Evolutionary conservation across 345 rosid species (phyloP).

Genomic region (Sonneratia caseolaris): DNA sequence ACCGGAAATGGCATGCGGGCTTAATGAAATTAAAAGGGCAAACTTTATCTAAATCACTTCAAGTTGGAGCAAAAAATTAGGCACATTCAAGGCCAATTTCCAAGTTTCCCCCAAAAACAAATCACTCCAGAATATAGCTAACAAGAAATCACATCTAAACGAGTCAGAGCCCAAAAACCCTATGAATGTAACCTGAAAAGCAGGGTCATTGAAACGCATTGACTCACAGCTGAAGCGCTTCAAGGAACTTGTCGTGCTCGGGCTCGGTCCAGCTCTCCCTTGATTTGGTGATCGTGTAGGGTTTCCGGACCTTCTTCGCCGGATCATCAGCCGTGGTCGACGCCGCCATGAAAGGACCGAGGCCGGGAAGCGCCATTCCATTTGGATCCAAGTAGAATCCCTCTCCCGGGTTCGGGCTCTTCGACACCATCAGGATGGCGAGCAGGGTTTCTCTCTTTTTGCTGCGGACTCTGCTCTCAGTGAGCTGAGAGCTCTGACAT

Average conservation of each 20-base stretch:
- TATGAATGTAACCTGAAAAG: too few species aligned
- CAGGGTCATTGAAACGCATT: background rate
- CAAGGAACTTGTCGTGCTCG: constrained; percentile 90
- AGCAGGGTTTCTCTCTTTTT: too few species aligned
- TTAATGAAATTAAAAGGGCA: background rate
- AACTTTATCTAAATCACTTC: background rate
- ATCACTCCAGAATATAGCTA: background rate
- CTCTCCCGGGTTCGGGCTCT: constrained; percentile 46
- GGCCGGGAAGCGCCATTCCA: constrained; percentile 54
- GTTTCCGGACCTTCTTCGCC: constrained; percentile 66
- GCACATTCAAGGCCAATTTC: background rate
- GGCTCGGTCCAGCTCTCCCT: constrained; percentile 96
- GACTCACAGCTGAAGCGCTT: constrained; percentile 81
- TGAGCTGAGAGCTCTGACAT: background rate
- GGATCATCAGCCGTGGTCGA: constrained; percentile 47
- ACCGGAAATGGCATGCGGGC: background rate
- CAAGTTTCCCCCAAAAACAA: background rate
- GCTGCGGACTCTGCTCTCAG: too few species aligned
- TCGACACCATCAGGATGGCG: constrained; percentile 38
- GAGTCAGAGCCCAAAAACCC: too few species aligned
- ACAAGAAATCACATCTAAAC: background rate
- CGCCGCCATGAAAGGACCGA: constrained; percentile 40
- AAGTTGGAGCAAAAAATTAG: background rate
- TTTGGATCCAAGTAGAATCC: constrained; percentile 61
- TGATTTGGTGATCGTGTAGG: constrained; percentile 79